phyloP scores from a whole-genome alignment of 371 early-diverging fungal genomes.

The Syncephalastrum contaminatum region DNA sequence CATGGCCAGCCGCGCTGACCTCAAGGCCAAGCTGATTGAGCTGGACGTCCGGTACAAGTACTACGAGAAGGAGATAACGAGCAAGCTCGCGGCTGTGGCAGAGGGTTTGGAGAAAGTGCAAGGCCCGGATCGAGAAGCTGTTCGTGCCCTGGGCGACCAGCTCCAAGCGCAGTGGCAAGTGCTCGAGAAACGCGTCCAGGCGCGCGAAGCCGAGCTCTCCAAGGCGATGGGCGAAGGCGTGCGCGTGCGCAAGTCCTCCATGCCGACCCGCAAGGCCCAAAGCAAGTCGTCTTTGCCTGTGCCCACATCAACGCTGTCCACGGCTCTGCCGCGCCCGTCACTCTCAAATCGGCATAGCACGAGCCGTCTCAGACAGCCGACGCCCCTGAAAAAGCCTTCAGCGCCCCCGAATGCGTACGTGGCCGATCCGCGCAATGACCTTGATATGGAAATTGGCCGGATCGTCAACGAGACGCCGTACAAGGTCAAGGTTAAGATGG shows the following conservation, averaged over 20 bases:
- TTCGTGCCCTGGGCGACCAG: conserved; percentile 14
- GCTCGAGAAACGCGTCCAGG: conserved; percentile 27
- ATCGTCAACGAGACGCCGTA: conserved; percentile 63
- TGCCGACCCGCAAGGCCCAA: conserved; percentile 39
- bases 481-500: conserved; percentile 49
- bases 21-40: conserved; percentile 53
- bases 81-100: conserved; percentile 27
- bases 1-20: conserved; percentile 32
- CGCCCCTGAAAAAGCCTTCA: conserved; percentile 13
- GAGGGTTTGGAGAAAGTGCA: not conserved
- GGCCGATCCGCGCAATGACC: conserved; percentile 60
- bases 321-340: not conserved
- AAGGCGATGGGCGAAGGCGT: conserved; percentile 24
- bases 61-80: conserved; percentile 44
- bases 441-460: conserved; percentile 73
- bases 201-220: conserved; percentile 30
- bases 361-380: conserved; percentile 14
- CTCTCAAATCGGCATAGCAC: conserved; percentile 11
- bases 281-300: no score
- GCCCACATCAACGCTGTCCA: not conserved
- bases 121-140: conserved; percentile 7
- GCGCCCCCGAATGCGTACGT: conserved; percentile 49
- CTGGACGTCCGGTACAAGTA: conserved; percentile 57
- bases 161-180: conserved; percentile 13
- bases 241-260: conserved; percentile 37